Evolutionary conservation across 2,329 filamentous ascomycete genomes (phyloP).

Genomic region (Lachnellula occidentalis): DNA sequence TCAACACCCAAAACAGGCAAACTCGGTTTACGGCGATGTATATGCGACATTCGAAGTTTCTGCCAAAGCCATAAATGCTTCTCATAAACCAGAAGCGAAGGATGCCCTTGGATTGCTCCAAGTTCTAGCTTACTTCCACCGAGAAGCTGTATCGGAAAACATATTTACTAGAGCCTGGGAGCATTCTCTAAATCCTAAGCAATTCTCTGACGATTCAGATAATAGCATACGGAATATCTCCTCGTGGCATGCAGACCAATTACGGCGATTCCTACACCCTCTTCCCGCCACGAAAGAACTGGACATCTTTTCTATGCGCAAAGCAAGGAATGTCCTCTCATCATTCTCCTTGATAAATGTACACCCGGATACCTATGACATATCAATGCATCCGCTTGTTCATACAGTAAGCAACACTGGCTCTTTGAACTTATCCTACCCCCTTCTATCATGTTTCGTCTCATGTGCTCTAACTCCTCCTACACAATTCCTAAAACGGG

Average conservation of each 20-base stretch:
- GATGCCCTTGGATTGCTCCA: constrained; percentile 11
- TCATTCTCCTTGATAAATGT: constrained; percentile 12
- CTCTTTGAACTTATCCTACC: too few relatives aligned
- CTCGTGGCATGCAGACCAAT: too few relatives aligned
- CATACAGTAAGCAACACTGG: too few relatives aligned
- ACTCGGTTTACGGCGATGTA: constrained; percentile 12
- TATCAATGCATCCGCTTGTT: constrained; percentile 16
- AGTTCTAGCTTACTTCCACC: constrained; percentile 7
- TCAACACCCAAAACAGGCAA: constrained; percentile 4
- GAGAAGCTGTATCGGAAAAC: constrained; percentile 2
- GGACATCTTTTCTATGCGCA: neutral
- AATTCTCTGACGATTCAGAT: neutral
- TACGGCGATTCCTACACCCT: neutral
- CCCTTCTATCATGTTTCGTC: too few relatives aligned
- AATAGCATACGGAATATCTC: neutral
- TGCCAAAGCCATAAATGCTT: constrained; percentile 4
- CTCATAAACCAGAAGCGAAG: neutral
- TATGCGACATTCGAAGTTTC: constrained; percentile 19
- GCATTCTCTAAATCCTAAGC: neutral
- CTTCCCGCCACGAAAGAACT: neutral
- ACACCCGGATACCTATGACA: neutral
- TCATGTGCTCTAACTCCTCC: too few relatives aligned
- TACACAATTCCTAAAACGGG: too few relatives aligned
- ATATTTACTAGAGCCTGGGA: constrained; percentile 5
- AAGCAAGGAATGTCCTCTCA: constrained; percentile 1